Evolutionary conservation across 768 basidiomycete genomes (phyloP).

Genomic region (Mycena vitilis): DNA sequence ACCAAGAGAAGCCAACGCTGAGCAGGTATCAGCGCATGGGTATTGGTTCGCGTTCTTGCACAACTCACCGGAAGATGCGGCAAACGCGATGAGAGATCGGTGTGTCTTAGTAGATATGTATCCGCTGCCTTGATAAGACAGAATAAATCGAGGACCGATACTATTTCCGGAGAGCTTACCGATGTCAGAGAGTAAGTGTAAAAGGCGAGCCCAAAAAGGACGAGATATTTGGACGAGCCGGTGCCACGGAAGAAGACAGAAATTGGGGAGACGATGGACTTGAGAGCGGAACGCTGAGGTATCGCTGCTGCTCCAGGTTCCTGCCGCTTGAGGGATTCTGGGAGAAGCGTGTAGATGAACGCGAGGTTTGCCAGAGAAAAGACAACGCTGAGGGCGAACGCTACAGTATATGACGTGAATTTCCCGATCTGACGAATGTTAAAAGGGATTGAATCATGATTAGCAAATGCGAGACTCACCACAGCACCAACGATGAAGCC

Average conservation of each 20-base stretch:
- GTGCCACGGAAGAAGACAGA: slow-evolving; percentile 17
- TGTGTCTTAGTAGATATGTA: not conserved
- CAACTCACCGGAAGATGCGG: slow-evolving; percentile 3
- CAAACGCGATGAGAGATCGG: not conserved
- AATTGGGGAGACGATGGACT: slow-evolving; percentile 15
- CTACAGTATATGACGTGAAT: not conserved
- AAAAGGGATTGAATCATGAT: not conserved
- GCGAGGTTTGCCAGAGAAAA: slow-evolving; percentile 7
- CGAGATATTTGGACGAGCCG: slow-evolving; percentile 7
- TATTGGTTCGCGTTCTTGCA: not conserved
- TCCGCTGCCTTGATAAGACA: slow-evolving; percentile 2
- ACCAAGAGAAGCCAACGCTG: slow-evolving; percentile 17
- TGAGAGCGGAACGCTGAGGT: slow-evolving; percentile 7
- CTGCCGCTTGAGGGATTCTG: slow-evolving; percentile 8
- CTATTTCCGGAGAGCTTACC: not conserved
- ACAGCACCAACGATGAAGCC: slow-evolving; percentile 14
- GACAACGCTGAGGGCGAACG: slow-evolving; percentile 14
- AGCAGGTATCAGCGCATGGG: not conserved
- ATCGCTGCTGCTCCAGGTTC: not conserved
- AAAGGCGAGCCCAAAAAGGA: slow-evolving; percentile 11
- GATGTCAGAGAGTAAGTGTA: slow-evolving; percentile 19
- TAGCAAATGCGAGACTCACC: not conserved
- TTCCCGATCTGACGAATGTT: slow-evolving; percentile 7
- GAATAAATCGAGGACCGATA: not conserved
- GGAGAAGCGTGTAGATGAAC: slow-evolving; percentile 17